These are phyloP conservation scores for Auriscalpium microsporum DNA, from an alignment of 768 basidiomycete genomes.

Conservation along the genomic window DNA sequence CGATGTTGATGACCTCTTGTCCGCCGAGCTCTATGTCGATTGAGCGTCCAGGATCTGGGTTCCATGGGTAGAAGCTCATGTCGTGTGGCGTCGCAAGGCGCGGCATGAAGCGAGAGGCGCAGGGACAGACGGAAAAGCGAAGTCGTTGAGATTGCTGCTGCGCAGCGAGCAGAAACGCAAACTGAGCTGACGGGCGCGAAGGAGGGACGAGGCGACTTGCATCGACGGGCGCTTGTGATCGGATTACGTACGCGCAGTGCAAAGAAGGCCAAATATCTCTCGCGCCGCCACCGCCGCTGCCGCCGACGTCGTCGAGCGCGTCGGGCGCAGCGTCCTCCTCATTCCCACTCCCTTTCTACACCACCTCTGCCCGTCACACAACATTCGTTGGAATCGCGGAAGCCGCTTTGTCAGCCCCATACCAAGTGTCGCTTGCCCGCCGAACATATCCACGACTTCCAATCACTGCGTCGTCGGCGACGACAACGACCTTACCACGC, in stretches of 20 bases:
- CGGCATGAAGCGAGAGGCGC: background rate
- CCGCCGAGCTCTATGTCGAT: constrained; percentile 74
- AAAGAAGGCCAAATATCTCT: constrained; percentile 13
- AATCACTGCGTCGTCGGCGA: too few species aligned
- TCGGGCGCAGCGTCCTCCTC: constrained; percentile 11
- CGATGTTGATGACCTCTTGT: constrained; percentile 83
- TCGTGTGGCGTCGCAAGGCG: background rate
- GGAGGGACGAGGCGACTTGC: background rate
- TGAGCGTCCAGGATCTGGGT: constrained; percentile 21
- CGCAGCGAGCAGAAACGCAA: too few species aligned
- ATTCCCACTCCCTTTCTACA: background rate
- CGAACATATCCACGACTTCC: too few species aligned
- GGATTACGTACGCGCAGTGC: constrained; percentile 1
- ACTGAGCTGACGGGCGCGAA: background rate
- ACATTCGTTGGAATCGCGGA: too few species aligned
- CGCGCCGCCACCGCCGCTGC: constrained; percentile 9
- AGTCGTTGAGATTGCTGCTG: too few species aligned
- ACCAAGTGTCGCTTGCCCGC: too few species aligned
- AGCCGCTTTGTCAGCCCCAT: too few species aligned
- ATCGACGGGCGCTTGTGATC: constrained; percentile 1
- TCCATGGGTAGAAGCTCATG: constrained; percentile 12
- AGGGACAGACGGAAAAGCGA: background rate
- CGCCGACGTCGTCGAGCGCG: constrained; percentile 16
- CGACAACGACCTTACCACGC: too few species aligned
- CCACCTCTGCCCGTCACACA: background rate